Conservation (phyloP, 495 filamentous ascomycete species). For the Parathielavia hyrcaniae region DNA sequence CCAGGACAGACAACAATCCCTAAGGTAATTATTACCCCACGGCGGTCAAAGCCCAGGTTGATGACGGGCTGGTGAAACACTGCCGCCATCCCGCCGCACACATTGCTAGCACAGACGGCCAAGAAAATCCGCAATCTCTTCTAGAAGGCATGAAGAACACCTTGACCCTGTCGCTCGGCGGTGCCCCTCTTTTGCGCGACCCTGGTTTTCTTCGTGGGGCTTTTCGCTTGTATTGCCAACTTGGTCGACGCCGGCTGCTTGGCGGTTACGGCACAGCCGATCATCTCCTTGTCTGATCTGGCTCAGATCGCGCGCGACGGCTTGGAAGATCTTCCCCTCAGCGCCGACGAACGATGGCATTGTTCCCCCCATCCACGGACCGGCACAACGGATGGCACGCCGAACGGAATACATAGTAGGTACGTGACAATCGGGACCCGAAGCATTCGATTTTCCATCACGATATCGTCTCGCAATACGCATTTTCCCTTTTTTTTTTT, state of each 20-base stretch:
- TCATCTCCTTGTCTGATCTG: slow-evolving; percentile 12
- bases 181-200: background rate
- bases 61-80: background rate
- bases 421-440: no score
- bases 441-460: no score
- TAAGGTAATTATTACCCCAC: no score
- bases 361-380: no score
- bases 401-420: no score
- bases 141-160: slow-evolving; percentile 6
- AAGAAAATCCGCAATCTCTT: slow-evolving; percentile 11
- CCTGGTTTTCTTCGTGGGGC: background rate
- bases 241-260: slow-evolving; percentile 27
- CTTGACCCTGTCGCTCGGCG: slow-evolving; percentile 9
- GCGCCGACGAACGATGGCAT: no score
- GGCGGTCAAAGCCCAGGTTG: no score
- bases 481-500: no score
- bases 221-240: slow-evolving; percentile 9
- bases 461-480: no score
- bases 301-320: background rate
- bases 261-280: slow-evolving; percentile 29
- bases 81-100: background rate
- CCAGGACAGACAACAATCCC: no score
- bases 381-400: no score
- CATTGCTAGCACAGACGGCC: slow-evolving; percentile 2
- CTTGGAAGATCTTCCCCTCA: no score